A percentile compares a stretch with the other conserved stretches of the same genome.
These are phyloP conservation scores for Cucumis hystrix DNA, from an alignment of 306 rosid genomes.

Conservation along the genomic window DNA sequence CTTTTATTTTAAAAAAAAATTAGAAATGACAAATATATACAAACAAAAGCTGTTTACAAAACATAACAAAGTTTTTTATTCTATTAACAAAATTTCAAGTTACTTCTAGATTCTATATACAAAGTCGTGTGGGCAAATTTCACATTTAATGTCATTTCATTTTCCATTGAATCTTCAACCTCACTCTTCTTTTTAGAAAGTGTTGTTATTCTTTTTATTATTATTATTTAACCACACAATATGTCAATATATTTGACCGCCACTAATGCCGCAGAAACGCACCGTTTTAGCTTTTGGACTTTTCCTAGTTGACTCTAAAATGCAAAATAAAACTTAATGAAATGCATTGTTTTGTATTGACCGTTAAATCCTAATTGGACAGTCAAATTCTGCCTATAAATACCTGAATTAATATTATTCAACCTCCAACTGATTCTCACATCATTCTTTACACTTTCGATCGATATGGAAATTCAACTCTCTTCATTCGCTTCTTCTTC, in stretches of 20 bases:
- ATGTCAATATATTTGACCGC: background rate
- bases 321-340: too few species aligned
- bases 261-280: background rate
- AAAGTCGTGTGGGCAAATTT: too few species aligned
- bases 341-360: background rate
- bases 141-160: too few species aligned
- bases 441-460: background rate
- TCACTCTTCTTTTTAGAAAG: too few species aligned
- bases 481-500: background rate
- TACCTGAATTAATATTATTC: background rate
- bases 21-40: too few species aligned
- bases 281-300: background rate
- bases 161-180: too few species aligned
- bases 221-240: background rate
- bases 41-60: too few species aligned
- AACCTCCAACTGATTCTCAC: background rate
- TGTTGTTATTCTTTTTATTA: too few species aligned
- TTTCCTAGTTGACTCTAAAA: background rate
- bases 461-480: background rate
- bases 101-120: too few species aligned
- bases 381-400: background rate
- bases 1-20: too few species aligned
- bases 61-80: too few species aligned
- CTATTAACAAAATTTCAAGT: too few species aligned
- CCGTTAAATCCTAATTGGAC: background rate